A percentile compares a stretch with the other conserved stretches of the same genome.
phyloP scores from a whole-genome alignment of 164 flowering plant genomes.

The Pachysandra terminalis region DNA sequence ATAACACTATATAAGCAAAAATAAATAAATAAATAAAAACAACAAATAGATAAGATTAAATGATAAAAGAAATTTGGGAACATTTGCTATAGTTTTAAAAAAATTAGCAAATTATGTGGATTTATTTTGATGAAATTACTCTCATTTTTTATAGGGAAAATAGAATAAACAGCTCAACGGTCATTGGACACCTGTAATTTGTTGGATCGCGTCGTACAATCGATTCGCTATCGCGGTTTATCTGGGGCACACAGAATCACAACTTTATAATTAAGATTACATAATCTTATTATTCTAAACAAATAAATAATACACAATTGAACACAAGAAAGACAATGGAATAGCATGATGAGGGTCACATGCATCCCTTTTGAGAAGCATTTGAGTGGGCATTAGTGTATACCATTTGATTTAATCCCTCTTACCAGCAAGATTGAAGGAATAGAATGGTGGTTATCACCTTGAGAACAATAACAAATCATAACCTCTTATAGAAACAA shows the following conservation, averaged over 20 bases:
- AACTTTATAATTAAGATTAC: conserved; percentile 13
- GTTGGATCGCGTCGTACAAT: too few relatives aligned
- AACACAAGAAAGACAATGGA: conserved; percentile 35
- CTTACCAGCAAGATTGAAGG: conserved; percentile 1
- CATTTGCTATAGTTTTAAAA: too few relatives aligned
- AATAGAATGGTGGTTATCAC: conserved; percentile 9
- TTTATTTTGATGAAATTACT: too few relatives aligned
- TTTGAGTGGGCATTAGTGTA: conserved; percentile 18
- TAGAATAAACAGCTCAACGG: too few relatives aligned
- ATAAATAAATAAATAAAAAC: too few relatives aligned
- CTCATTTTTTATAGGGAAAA: too few relatives aligned
- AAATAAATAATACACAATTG: conserved; percentile 8
- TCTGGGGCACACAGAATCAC: conserved; percentile 3
- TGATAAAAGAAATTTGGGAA: too few relatives aligned
- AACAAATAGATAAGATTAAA: too few relatives aligned
- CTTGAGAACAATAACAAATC: conserved; percentile 6
- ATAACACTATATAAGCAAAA: too few relatives aligned
- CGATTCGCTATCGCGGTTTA: too few relatives aligned
- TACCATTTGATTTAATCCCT: conserved; percentile 19
- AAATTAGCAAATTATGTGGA: too few relatives aligned
- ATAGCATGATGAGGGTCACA: conserved; percentile 33
- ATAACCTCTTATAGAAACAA: conserved; percentile 5
- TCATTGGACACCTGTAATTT: too few relatives aligned
- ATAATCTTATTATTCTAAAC: conserved; percentile 1
- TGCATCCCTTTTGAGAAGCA: conserved; percentile 24